A percentile compares a stretch with the other conserved stretches of the same genome.
phyloP scores from a whole-genome alignment of 2,329 filamentous ascomycete genomes.

The Fusarium zealandicum region DNA sequence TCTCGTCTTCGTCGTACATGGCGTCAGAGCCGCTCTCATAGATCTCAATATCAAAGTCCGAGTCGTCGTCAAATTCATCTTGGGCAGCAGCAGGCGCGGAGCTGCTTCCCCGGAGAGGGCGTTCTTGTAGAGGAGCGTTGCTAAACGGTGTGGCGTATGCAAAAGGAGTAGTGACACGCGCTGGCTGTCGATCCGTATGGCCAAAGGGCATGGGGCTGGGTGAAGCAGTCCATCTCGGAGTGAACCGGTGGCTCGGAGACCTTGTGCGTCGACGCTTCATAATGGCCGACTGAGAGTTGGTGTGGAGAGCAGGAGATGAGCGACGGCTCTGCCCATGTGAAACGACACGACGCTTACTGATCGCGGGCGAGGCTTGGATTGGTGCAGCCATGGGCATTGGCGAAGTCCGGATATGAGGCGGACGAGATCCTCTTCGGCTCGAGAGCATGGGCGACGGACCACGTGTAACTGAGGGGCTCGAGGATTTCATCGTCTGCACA shows the following conservation, averaged over 20 bases:
- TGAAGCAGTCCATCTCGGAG: constrained; percentile 62
- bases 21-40: constrained; percentile 48
- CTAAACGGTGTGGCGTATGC: constrained; percentile 81
- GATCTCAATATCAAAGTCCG: constrained; percentile 48
- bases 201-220: constrained; percentile 52
- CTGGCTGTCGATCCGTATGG: constrained; percentile 45
- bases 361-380: constrained; percentile 49
- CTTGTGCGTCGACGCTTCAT: constrained; percentile 62
- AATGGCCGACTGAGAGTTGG: constrained; percentile 42
- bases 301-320: constrained; percentile 43
- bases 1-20: constrained; percentile 42
- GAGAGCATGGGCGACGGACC: constrained; percentile 51
- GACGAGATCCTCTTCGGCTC: constrained; percentile 53
- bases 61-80: constrained; percentile 48
- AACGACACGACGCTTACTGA: constrained; percentile 54
- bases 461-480: constrained; percentile 46
- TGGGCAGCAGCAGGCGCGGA: constrained; percentile 38
- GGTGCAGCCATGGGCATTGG: constrained; percentile 58
- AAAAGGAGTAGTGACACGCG: constrained; percentile 62
- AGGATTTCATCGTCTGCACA: constrained; percentile 39
- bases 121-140: constrained; percentile 60
- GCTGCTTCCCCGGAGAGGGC: constrained; percentile 43
- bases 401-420: constrained; percentile 58
- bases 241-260: constrained; percentile 64
- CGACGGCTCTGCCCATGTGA: constrained; percentile 51